These are phyloP conservation scores for Saccharum spontaneum DNA, from an alignment of 176 grass and related monocot species.

Conservation along the genomic window DNA sequence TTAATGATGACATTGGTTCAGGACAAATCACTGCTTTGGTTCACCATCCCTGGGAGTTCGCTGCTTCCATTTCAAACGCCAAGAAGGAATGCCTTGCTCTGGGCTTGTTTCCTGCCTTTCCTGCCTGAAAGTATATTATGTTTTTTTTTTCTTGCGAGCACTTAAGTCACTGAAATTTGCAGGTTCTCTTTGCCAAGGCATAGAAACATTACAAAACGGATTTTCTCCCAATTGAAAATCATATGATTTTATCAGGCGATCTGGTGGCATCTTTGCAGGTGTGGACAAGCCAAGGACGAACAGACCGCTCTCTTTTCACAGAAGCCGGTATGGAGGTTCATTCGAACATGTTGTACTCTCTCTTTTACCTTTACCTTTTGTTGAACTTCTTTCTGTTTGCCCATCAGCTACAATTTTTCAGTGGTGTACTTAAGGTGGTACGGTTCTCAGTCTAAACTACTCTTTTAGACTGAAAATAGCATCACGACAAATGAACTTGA, in stretches of 20 bases:
- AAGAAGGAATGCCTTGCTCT: neutral
- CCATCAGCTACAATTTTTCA: neutral
- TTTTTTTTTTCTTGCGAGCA: neutral
- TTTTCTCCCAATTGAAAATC: neutral
- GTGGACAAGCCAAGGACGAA: conserved; percentile 16
- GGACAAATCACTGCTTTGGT: neutral
- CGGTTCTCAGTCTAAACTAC: neutral
- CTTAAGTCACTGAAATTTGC: neutral
- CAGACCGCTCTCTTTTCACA: conserved; percentile 24
- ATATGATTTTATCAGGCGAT: neutral
- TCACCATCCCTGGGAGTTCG: neutral
- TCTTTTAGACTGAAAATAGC: conserved; percentile 16
- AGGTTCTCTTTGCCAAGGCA: neutral
- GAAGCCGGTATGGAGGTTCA: conserved; percentile 14
- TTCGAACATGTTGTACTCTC: conserved; percentile 13
- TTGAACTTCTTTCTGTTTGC: conserved; percentile 24
- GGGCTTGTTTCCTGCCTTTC: neutral
- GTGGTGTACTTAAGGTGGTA: neutral
- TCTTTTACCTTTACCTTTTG: conserved; percentile 34
- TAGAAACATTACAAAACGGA: neutral
- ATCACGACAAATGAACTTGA: neutral
- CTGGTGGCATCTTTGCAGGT: neutral
- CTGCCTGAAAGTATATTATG: neutral
- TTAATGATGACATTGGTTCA: no score
- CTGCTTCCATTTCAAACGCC: neutral